Evolutionary conservation across 2,329 filamentous ascomycete genomes (phyloP).

Genomic region (Penicillium sp.): DNA sequence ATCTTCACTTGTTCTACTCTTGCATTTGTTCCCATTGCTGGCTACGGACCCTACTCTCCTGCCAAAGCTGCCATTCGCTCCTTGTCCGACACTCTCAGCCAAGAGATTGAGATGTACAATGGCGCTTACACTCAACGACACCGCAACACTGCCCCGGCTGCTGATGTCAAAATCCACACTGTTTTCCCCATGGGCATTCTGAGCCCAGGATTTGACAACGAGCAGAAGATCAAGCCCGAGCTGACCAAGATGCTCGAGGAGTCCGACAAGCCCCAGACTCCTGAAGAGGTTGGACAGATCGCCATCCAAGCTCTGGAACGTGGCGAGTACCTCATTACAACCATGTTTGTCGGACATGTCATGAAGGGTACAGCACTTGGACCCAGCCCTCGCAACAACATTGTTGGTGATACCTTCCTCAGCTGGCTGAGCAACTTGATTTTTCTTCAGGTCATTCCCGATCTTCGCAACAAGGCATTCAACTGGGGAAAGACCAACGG

Average conservation of each 20-base stretch:
- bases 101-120: constrained; percentile 85
- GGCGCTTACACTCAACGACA: constrained; percentile 51
- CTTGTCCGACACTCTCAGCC: constrained; percentile 77
- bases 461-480: constrained; percentile 58
- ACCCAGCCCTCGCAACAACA: constrained; percentile 54
- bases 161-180: constrained; percentile 75
- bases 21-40: constrained; percentile 74
- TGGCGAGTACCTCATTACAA: constrained; percentile 77
- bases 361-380: constrained; percentile 64
- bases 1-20: constrained; percentile 81
- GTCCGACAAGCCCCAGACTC: constrained; percentile 75
- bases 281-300: constrained; percentile 71
- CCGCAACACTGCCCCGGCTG: constrained; percentile 48
- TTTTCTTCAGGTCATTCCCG: constrained; percentile 58
- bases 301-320: constrained; percentile 74
- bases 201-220: constrained; percentile 70
- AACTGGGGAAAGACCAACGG: constrained; percentile 60
- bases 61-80: constrained; percentile 82
- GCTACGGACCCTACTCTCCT: constrained; percentile 81
- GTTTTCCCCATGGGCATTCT: constrained; percentile 84
- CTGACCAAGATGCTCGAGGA: constrained; percentile 79
- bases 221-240: constrained; percentile 76
- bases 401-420: constrained; percentile 56
- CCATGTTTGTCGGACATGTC: constrained; percentile 68
- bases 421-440: constrained; percentile 55